Evolutionary conservation across 257 asterid species (phyloP).

Genomic region (Leptodermis oblonga): DNA sequence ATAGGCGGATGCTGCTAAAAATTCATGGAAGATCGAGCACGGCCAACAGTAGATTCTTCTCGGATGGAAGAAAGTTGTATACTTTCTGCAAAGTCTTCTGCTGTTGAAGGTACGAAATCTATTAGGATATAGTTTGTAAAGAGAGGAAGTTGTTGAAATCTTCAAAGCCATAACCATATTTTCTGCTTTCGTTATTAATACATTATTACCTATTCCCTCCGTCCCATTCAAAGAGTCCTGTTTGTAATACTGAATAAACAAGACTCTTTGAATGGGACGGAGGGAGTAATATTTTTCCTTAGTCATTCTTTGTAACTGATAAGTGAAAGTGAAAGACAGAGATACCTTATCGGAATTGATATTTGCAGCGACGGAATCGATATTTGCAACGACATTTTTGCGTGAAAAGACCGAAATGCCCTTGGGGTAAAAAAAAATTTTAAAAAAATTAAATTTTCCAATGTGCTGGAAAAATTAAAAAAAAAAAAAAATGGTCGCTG

Average conservation of each 20-base stretch:
- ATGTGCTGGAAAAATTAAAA: too few species aligned
- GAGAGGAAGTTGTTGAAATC: conserved; percentile 3
- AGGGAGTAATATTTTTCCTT: conserved; percentile 6
- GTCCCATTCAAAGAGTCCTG: too few species aligned
- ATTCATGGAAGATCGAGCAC: conserved; percentile 57
- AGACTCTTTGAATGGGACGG: too few species aligned
- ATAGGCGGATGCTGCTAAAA: conserved; percentile 49
- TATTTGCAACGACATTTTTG: too few species aligned
- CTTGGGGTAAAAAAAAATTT: too few species aligned
- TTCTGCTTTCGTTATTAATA: conserved; percentile 5
- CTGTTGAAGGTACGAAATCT: neutral
- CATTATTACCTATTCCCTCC: too few species aligned
- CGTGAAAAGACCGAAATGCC: too few species aligned
- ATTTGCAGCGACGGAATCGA: too few species aligned
- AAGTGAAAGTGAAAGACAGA: neutral
- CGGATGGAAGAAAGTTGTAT: neutral
- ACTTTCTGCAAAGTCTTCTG: neutral
- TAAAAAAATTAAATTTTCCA: too few species aligned
- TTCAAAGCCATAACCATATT: neutral
- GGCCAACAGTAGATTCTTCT: conserved; percentile 27
- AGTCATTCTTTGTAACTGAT: conserved; percentile 11
- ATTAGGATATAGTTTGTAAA: neutral
- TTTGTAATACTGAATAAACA: too few species aligned
- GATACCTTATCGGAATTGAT: too few species aligned
- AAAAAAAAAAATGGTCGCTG: too few species aligned